Base-by-base conservation (phyloP, 2,329 filamentous ascomycete genomes). In the Alternaria arborescens region DNA sequence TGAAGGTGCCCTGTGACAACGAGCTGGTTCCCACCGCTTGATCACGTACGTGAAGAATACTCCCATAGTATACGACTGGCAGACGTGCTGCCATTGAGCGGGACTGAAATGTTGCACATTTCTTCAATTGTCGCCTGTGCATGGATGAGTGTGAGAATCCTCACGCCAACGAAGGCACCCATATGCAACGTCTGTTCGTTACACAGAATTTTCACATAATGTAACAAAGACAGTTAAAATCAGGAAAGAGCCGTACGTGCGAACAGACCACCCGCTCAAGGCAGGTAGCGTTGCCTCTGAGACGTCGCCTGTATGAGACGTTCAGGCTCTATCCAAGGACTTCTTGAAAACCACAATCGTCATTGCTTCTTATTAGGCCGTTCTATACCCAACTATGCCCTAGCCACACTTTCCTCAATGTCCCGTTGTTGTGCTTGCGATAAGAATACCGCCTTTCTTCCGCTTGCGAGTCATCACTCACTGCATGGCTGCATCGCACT, bases 281-380 rank as follows among this genome's bases (percentile, higher is more conserved):
- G 61, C 51, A 48, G 55, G 58, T 66, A 63, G 65, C 62, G 62
- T 60, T 54, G 56, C 53, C 58, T 62, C 65, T 72, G 72, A 76
- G 71, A 75, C 72, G 56, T 59, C 40, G 51, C 58, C 52, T 38
- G 73, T 77, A 62, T 62, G 69, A 71, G 64, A 60, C 30, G 14
- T 71, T 71, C 70, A 73, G 71, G 65, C 70, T 71, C 65, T 72
- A 71, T 71, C 62, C 66, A 64, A 62, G 59, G 65, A 50, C 57
- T 69, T 68, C 51, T 64, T 55, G 55, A 58, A 36, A 57, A 53
- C 53, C 56, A 60, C 60, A 53, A 56, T 60, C 62, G 61, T 64
- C 59, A 61, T 44, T 32, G 36, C 43, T 66, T 50, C 20, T 40
- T 52, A 32, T 41, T 40, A 32, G 41, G 55, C 55, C 54, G 63